These are phyloP conservation scores for Beta macrorhiza DNA, from an alignment of 179 eudicot species.

Conservation along the genomic window DNA sequence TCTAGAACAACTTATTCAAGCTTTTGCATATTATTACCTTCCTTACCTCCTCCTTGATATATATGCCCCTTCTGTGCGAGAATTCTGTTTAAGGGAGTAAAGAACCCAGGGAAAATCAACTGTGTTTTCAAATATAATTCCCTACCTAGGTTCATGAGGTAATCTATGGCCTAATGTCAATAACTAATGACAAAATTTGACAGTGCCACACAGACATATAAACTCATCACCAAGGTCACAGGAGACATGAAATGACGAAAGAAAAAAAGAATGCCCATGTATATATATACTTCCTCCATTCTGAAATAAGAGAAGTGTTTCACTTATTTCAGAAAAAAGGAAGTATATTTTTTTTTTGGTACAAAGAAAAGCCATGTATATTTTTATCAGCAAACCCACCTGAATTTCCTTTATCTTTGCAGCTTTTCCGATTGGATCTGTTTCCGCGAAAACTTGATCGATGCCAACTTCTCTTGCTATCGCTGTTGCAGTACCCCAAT, in stretches of 20 bases:
- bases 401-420: constrained; percentile 85
- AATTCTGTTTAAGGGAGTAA: background rate
- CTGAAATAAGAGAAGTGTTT: too few species aligned
- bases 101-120: background rate
- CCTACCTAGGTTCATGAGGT: background rate
- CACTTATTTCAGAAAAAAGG: too few species aligned
- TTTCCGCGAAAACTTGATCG: constrained; percentile 73
- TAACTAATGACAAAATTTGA: background rate
- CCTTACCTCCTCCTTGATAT: background rate
- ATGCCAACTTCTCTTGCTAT: constrained; percentile 85
- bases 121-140: background rate
- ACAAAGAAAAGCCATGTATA: background rate
- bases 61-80: background rate
- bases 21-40: background rate
- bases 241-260: background rate
- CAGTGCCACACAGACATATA: background rate
- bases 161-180: background rate
- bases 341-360: too few species aligned
- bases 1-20: background rate
- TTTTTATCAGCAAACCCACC: constrained; percentile 39
- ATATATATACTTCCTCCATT: too few species aligned
- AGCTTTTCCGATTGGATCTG: constrained; percentile 87
- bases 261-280: too few species aligned
- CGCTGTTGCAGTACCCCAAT: constrained; percentile 88
- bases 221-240: background rate